Percentiles rank a stretch among this genome's conserved stretches.
Conservation (phyloP, 495 filamentous ascomycete species). For the Saxophila tyrrhenica region DNA sequence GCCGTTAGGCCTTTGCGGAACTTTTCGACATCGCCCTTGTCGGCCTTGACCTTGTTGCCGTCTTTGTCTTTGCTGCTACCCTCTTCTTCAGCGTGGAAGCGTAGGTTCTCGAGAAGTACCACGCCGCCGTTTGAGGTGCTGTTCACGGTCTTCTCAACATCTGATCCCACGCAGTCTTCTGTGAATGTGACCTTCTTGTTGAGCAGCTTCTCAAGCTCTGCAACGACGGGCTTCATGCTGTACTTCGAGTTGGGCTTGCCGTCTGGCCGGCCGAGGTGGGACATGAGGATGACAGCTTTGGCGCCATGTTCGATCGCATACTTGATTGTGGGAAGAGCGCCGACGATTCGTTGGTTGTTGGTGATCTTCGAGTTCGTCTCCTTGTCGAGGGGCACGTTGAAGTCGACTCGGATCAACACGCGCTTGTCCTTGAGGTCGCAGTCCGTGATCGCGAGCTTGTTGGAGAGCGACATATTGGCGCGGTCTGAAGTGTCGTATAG, state of each 20-base stretch:
- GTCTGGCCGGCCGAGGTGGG: slow-evolving; percentile 91
- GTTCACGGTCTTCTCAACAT: slow-evolving; percentile 82
- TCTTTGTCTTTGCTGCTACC: slow-evolving; percentile 83
- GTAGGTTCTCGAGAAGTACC: slow-evolving; percentile 89
- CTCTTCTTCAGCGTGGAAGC: slow-evolving; percentile 96
- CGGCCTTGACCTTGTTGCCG: slow-evolving; percentile 92
- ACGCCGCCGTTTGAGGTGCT: slow-evolving; percentile 73
- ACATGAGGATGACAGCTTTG: slow-evolving; percentile 95
- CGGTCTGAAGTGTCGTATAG: too few relatives aligned
- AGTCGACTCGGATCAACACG: slow-evolving; percentile 96
- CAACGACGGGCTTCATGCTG: slow-evolving; percentile 81
- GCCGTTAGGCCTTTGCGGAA: slow-evolving; percentile 94
- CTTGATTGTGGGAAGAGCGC: slow-evolving; percentile 95
- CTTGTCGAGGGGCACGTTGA: slow-evolving; percentile 91
- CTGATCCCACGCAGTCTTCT: slow-evolving; percentile 78
- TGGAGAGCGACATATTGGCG: slow-evolving; percentile 86
- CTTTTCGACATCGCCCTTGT: slow-evolving; percentile 78
- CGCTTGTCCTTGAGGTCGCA: slow-evolving; percentile 96
- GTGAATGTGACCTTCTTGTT: slow-evolving; percentile 74
- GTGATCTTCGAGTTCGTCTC: slow-evolving; percentile 73
- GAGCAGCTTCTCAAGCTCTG: slow-evolving; percentile 84
- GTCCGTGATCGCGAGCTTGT: slow-evolving; percentile 93
- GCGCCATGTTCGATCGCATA: slow-evolving; percentile 90
- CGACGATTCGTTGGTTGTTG: slow-evolving; percentile 96
- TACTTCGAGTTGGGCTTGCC: slow-evolving; percentile 85